Evolutionary conservation across 495 filamentous ascomycete genomes (phyloP).

Genomic region (Hypoxylon crocopeplum): DNA sequence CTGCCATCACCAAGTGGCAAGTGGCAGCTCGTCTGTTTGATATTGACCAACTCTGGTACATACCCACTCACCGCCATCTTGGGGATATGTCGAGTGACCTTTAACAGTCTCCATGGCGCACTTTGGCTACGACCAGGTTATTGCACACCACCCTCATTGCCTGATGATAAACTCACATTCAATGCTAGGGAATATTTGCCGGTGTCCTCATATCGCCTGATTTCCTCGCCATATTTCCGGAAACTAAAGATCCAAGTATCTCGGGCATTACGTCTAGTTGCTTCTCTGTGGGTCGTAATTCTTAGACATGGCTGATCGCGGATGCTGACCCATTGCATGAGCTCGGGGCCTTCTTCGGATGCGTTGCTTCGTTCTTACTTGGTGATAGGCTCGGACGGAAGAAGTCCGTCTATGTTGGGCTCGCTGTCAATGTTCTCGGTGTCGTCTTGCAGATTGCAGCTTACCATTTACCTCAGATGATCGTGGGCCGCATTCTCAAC

Average conservation of each 20-base stretch:
- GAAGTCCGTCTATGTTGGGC: constrained; percentile 42
- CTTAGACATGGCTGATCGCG: constrained; percentile 19
- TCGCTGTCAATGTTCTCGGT: constrained; percentile 41
- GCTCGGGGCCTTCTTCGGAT: constrained; percentile 50
- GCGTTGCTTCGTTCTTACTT: constrained; percentile 35
- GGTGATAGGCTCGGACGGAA: constrained; percentile 45
- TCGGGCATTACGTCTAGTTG: constrained; percentile 48
- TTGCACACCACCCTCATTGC: constrained; percentile 6
- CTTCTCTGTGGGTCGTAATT: constrained; percentile 41
- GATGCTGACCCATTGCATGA: constrained; percentile 59
- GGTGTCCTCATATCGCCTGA: constrained; percentile 43
- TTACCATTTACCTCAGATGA: constrained; percentile 42
- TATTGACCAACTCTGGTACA: constrained; percentile 26
- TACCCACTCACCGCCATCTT: constrained; percentile 26
- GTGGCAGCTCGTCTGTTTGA: constrained; percentile 32
- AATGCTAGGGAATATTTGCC: constrained; percentile 39
- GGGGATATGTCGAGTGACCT: constrained; percentile 21
- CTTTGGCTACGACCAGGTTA: constrained; percentile 44
- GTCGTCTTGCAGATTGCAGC: constrained; percentile 42
- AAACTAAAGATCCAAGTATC: constrained; percentile 40
- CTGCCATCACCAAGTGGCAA: constrained; percentile 25
- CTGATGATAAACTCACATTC: constrained; percentile 15
- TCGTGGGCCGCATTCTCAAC: constrained; percentile 39
- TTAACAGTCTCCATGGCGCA: constrained; percentile 41
- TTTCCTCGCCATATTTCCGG: constrained; percentile 41